Base-by-base conservation (phyloP, 164 flowering plant species). In the Umbilicus rupestris region DNA sequence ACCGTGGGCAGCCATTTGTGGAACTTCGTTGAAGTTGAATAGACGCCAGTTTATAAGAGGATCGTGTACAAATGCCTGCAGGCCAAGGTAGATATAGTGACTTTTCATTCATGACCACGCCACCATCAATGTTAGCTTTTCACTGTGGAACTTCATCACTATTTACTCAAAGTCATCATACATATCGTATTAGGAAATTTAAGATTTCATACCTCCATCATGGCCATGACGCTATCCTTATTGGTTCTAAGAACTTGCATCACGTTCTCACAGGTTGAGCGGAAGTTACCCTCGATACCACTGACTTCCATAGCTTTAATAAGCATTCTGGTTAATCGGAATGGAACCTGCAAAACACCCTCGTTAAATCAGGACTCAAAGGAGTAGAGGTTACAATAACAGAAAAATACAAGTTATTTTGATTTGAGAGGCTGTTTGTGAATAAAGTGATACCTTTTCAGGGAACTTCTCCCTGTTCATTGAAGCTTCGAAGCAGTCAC, bases 251-350 rank as follows among this genome's bases (percentile, higher is more conserved):
- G 88, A 68, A 95, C 99, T 74, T 92, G 92, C 99, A 95, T 89
- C 64, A 92, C 99, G 82, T 84, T 95, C 79, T 92, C 99, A 64
- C 99, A 95, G 46, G 99, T 95, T 45, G 97, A 87, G 39, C 96
- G 86, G 75, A 95, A 95, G 76, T 88, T 95, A 0, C 99, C 99
- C 75, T 95, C 99, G 41, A 95, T 81, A 39, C 99, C 98, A 81
- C 99, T 95, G 60, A 90, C 97, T 73, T 95, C 99, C 99, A 95
- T 95, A 20, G 99, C 99, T 77, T 92, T 95, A 73, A 85, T 90
- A 76, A 95, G 99, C 99, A 95, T 95, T 84, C 99, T 90, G 39
- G 99, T 95, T 78, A 95, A 76, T 60, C 99, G 99, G 71, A 95
- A 95, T 8, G 99, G 99, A 68, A 95, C 99, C 99, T 95, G 66